Base-by-base conservation (phyloP, 176 grass and related monocot species). In the Bothriochloa decipiens region DNA sequence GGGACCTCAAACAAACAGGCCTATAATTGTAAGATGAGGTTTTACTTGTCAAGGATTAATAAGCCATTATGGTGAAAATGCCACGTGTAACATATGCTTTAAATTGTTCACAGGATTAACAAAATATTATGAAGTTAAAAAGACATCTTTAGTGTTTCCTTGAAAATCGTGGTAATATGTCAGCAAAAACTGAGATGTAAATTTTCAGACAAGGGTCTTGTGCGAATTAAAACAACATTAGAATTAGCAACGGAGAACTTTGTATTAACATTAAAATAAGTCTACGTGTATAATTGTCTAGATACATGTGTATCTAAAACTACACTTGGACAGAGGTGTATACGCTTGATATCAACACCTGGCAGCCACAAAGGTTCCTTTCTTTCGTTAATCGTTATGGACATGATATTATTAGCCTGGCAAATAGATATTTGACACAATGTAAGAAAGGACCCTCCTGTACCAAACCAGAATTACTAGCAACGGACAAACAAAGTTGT, bases 401-500 rank as follows among this genome's bases (percentile, higher is more conserved):
- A 32, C 29, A 32, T 32, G 29, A 32, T 32, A 32, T 32, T 32
- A 32, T 32, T 32, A 32, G 29, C 29, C 29, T 32, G 29, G 29
- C 29, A 32, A 32, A 32, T 32, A 32, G 1, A 32, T 32, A 32
- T 32, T 32, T 32, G 29, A 32, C 29, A 32, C 29, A 32, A 32
- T 32, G 29, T 32, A 32, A 32, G 29, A 32, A 32, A 32, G 29
- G 29, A 32, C 29, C 13, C 12, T 55, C 78, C 45, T 55, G 65
- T 37, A 53, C 63, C 47, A 25, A 69, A 39, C 39, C 11, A 18
- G 23, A 29, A 52, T 80, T 53, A 68, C 63, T 68, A 36, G 78
- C 61, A 52, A 52, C 52, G 64, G 78, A 80, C 43, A 80, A 80
- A 68, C 17, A 12, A 47, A 45, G 16, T 35, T 39, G 12, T 68